A percentile compares a stretch with the other conserved stretches of the same genome.
These are phyloP conservation scores for Raffaelea arxii DNA, from an alignment of 2,329 filamentous ascomycete genomes.

Conservation along the genomic window DNA sequence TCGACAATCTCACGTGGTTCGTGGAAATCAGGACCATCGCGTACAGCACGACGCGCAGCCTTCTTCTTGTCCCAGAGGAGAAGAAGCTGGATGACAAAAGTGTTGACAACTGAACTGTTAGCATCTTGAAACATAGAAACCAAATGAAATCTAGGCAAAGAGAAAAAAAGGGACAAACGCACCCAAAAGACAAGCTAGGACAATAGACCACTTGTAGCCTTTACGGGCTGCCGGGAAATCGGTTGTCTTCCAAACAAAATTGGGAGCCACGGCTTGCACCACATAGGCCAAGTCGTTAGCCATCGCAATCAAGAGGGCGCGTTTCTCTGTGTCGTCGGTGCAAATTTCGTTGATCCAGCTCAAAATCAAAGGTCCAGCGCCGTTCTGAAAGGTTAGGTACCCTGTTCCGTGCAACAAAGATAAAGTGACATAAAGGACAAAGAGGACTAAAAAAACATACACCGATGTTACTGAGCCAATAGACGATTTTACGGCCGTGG, in stretches of 20 bases:
- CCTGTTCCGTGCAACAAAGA: neutral
- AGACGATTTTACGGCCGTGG: slow-evolving; percentile 23
- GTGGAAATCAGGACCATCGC: too few relatives aligned
- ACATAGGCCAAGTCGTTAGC: slow-evolving; percentile 18
- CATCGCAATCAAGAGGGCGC: slow-evolving; percentile 16
- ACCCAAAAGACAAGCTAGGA: slow-evolving; percentile 24
- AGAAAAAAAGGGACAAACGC: slow-evolving; percentile 9
- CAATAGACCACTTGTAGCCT: slow-evolving; percentile 26
- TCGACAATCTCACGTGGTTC: too few relatives aligned
- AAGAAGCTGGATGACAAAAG: slow-evolving; percentile 19
- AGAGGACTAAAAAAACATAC: slow-evolving; percentile 13
- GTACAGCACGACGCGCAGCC: too few relatives aligned
- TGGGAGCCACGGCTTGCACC: slow-evolving; percentile 23
- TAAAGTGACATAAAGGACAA: neutral
- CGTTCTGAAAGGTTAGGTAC: slow-evolving; percentile 17
- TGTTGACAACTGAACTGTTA: slow-evolving; percentile 15
- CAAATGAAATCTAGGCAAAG: too few relatives aligned
- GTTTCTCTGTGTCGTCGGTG: slow-evolving; percentile 16
- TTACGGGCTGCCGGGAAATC: slow-evolving; percentile 26
- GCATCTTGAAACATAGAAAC: neutral
- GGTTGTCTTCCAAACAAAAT: slow-evolving; percentile 31
- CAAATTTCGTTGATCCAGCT: slow-evolving; percentile 21
- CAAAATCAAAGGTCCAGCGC: slow-evolving; percentile 26
- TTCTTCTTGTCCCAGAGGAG: slow-evolving; percentile 17
- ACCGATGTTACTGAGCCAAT: slow-evolving; percentile 26